Percentiles rank a stretch among this genome's conserved stretches.
These are phyloP conservation scores for Pleurotus giganteus DNA, from an alignment of 768 basidiomycete genomes.

Conservation along the genomic window DNA sequence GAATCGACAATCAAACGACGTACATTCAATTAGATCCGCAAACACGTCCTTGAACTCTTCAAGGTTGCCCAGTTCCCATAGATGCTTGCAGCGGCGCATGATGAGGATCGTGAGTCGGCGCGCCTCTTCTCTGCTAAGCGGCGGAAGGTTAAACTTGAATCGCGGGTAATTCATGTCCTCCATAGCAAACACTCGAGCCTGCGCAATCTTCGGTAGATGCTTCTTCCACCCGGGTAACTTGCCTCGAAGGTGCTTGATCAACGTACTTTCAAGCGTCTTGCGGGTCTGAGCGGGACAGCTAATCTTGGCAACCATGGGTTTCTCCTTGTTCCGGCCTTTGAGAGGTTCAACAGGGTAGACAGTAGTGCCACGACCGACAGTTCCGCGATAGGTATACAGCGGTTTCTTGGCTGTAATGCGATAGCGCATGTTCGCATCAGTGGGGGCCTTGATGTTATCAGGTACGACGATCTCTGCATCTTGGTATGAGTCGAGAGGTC, in stretches of 20 bases:
- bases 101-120: not conserved
- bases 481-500: not conserved
- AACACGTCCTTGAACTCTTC: not conserved
- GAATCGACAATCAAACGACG: not conserved
- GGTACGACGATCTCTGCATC: not conserved
- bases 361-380: not conserved
- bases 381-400: slow-evolving; percentile 3
- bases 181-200: not conserved
- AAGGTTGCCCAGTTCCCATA: not conserved
- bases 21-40: not conserved
- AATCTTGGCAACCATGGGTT: not conserved
- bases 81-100: not conserved
- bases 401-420: not conserved
- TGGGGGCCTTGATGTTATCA: not conserved
- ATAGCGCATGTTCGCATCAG: not conserved
- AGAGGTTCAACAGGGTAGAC: not conserved
- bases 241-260: not conserved
- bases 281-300: not conserved
- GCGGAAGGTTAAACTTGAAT: not conserved
- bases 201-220: not conserved
- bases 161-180: not conserved
- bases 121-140: not conserved
- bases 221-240: too few species aligned
- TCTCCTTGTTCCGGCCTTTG: not conserved
- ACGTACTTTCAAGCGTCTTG: not conserved